A percentile compares a stretch with the other conserved stretches of the same genome.
Evolutionary conservation across 2,329 filamentous ascomycete species (phyloP).

Genomic region (Arthrobotrys musiformis): DNA sequence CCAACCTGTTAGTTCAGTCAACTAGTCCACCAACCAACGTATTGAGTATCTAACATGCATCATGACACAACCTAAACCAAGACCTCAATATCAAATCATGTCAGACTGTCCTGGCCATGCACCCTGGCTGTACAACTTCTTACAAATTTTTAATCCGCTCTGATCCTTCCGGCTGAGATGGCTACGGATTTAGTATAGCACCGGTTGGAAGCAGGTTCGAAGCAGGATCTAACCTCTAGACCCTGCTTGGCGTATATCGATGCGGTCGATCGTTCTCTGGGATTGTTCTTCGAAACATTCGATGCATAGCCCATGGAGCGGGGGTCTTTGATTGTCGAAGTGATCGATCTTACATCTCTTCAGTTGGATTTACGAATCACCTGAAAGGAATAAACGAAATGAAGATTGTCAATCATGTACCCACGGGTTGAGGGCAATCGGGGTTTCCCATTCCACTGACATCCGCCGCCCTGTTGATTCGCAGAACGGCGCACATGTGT

Average conservation of each 20-base stretch:
- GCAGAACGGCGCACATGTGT: conserved; percentile 4
- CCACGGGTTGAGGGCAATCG: conserved; percentile 4
- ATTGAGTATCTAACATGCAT: too few species aligned
- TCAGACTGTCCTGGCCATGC: not conserved
- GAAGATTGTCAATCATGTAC: conserved; percentile 51
- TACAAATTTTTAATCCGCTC: not conserved
- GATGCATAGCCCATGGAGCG: not conserved
- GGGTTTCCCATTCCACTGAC: not conserved
- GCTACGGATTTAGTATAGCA: conserved; percentile 15
- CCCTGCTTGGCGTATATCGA: not conserved
- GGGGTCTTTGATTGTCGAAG: conserved; percentile 12
- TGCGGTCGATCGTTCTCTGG: conserved; percentile 16
- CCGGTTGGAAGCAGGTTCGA: too few species aligned
- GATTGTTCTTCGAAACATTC: conserved; percentile 24
- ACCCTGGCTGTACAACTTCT: conserved; percentile 12
- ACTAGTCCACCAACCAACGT: not conserved
- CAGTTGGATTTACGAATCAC: conserved; percentile 37
- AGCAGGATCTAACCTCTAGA: not conserved
- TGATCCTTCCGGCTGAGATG: conserved; percentile 26
- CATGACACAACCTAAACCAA: not conserved
- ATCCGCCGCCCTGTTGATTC: conserved; percentile 30
- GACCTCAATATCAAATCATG: not conserved
- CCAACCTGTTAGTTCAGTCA: conserved; percentile 13
- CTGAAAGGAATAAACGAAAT: conserved; percentile 46
- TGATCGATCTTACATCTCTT: conserved; percentile 12